Base-by-base conservation (phyloP, 2,329 filamentous ascomycete species). In the Macroventuria anomochaeta region DNA sequence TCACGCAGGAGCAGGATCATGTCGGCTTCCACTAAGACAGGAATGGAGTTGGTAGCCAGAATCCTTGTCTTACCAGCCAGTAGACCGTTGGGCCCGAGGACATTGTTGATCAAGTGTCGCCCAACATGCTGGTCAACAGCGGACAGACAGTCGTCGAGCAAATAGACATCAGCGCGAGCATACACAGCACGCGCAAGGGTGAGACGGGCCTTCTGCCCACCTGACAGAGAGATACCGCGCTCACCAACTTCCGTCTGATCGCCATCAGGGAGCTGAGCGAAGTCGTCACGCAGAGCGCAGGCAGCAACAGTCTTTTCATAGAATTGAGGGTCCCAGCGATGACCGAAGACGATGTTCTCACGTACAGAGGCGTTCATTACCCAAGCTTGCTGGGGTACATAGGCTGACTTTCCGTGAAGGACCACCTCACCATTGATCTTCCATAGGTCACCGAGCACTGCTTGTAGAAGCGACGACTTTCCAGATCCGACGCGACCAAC, bases 81-180 rank as follows among this genome's bases (percentile, higher is more conserved):
- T 6, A 99, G 80, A 61, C 95, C 95, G 57, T 88, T 88, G 4
- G 89, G 82, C 11, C 95, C 95, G 29, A 99, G 85, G 0, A 99
- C 95, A 58, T 95, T 91, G 71, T 97, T 90, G 67, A 97, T 97
- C 52, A 99, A 84, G 76, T 99, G 95, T 59, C 91, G 85, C 42
- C 95, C 95, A 54, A 99, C 95, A 70, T 99, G 95, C 61, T 96
- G 93, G 76, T 99, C 95, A n/a, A 99, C 95, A 0, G 96, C 95
- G 13, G 93, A 97, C 10, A 99, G 82, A 57, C 93, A 90, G 72
- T 99, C 95, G 64, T 99, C 95, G 10, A 99, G 82, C 11, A 99
- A 82, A 70, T 97, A 97, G 42, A 99, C 86, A 72, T 99, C 96
- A n/a, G 95, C 92, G 63, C 95, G 85, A 44, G 96, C 93, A 71